Evolutionary conservation across 2,329 filamentous ascomycete genomes (phyloP), one percentile per base, ranked within the genome.

Genomic region (Trichophyton schoenleinii): DNA sequence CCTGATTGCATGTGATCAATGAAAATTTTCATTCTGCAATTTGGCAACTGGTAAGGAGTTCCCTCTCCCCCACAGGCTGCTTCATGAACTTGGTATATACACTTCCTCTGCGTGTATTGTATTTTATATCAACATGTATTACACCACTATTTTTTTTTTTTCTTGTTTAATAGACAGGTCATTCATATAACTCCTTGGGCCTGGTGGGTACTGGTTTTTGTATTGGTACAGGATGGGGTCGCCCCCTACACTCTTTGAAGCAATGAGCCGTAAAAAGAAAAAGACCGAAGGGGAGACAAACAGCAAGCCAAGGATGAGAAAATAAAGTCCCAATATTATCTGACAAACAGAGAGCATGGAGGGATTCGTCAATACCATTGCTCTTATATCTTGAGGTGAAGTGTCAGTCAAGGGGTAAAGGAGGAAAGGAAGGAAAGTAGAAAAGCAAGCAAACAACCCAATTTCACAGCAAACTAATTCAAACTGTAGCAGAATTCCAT

Each of bases 381-480:
- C 28, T 28, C 25, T 55, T 34, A 34, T 34, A 34, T 36, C 18
- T 52, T 36, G 52, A 4, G 31, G 25, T 20, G 28, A 36, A 55
- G 15, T 55, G 49, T 55, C 28, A 36, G 52, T 18, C 15, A 36
- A 36, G 52, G 52, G 34, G 15, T 4, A 8, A 18, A 9, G 28
- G 5, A 3, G 28, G 5, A 18, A 36, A 55, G 34, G 18, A 3
- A 52, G 22, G 22, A 38, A 53, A n/a, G 48, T 13, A 34, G 18
- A 53, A 53, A 20, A 53, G 48, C 52, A 36, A 55, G 52, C 52
- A 55, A 55, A 55, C 52, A 55, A 55, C 31, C 52, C 31, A n/a
- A 34, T 55, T 55, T 31, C 6, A 55, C 18, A 53, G 52, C 52
- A 55, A 55, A 55, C 52, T 55, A 55, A 34, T 55, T 55, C 28